Conservation (phyloP, 2,329 filamentous ascomycete species). For the Cercospora sp. region DNA sequence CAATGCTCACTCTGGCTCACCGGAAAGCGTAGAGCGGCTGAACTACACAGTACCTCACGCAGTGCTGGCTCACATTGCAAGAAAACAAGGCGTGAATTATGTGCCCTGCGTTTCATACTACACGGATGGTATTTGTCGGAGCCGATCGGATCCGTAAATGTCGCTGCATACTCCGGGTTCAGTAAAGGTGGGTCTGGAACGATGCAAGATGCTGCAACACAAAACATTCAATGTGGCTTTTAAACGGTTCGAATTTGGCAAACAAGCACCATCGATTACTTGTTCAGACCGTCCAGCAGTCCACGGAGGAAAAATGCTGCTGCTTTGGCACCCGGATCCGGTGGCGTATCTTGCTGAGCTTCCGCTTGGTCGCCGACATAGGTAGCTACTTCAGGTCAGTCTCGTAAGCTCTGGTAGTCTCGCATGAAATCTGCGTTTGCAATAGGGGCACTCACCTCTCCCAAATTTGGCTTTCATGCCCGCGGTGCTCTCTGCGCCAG, state of each 20-base stretch:
- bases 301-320: conserved; percentile 40
- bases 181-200: not conserved
- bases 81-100: not conserved
- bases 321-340: conserved; percentile 43
- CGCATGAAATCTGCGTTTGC: not conserved
- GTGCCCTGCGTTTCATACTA: not conserved
- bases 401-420: not conserved
- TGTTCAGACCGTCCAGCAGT: conserved; percentile 30
- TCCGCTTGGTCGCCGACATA: conserved; percentile 39
- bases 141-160: not conserved
- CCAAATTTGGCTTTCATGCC: conserved; percentile 42
- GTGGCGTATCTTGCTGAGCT: conserved; percentile 32
- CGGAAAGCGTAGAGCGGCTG: not conserved
- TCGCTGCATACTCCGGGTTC: not conserved
- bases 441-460: conserved; percentile 29
- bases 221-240: not conserved
- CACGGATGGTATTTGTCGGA: not conserved
- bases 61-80: not conserved
- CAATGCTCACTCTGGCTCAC: not conserved
- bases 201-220: not conserved
- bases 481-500: conserved; percentile 38
- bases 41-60: not conserved
- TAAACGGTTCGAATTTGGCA: not conserved
- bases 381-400: conserved; percentile 28
- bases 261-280: not conserved